Conservation (phyloP, 1,284 basidiomycete genomes). For the Inonotus obliquus region DNA sequence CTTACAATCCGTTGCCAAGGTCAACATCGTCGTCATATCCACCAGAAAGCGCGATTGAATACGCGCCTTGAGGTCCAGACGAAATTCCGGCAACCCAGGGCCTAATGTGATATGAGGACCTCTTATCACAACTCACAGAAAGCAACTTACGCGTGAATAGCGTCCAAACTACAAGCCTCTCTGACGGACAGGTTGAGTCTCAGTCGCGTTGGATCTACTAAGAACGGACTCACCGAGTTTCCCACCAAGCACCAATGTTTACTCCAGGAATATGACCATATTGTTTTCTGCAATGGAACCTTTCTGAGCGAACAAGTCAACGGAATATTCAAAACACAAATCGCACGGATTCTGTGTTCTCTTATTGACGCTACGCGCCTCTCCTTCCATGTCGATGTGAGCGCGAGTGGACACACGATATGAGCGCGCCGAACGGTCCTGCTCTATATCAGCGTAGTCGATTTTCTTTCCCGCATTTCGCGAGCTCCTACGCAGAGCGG, state of each 20-base stretch:
- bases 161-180: conserved; percentile 62
- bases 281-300: conserved; percentile 30
- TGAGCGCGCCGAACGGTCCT: conserved; percentile 21
- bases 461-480: conserved; percentile 56
- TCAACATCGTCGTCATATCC: conserved; percentile 86
- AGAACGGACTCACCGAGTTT: conserved; percentile 37
- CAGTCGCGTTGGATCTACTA: not conserved
- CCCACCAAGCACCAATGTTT: conserved; percentile 78
- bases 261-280: conserved; percentile 71
- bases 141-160: conserved; percentile 66
- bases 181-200: conserved; percentile 29
- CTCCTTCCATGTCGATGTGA: conserved; percentile 21
- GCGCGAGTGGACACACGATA: conserved; percentile 6
- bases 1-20: conserved; percentile 74
- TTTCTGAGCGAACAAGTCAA: not conserved
- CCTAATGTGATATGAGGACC: conserved; percentile 29
- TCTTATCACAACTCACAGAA: not conserved
- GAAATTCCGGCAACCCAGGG: conserved; percentile 80
- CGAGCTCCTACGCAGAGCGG: conserved; percentile 49
- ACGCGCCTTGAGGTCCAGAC: conserved; percentile 61
- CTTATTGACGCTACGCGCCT: conserved; percentile 27
- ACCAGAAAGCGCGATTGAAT: conserved; percentile 76
- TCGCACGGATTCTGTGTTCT: conserved; percentile 63
- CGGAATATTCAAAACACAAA: not conserved
- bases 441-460: conserved; percentile 42